phyloP scores from a whole-genome alignment of 78 protist species.

The Dictyostelium purpureum region DNA sequence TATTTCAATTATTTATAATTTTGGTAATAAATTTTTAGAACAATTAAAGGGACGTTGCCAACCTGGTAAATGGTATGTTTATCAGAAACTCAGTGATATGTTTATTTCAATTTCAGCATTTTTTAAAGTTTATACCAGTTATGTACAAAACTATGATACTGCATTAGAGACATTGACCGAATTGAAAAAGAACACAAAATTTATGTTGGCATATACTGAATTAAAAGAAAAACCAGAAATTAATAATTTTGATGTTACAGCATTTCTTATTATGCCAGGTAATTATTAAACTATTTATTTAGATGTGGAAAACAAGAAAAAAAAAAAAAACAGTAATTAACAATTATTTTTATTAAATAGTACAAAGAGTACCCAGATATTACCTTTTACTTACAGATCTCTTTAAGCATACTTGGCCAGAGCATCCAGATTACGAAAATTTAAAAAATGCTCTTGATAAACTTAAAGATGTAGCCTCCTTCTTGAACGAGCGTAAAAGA shows the following conservation, averaged over 20 bases:
- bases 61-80: constrained; percentile 14
- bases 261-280: constrained; percentile 79
- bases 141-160: constrained; percentile 50
- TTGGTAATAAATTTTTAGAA: constrained; percentile 41
- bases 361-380: constrained; percentile 83
- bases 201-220: background rate
- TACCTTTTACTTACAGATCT: constrained; percentile 59
- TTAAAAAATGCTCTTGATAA: constrained; percentile 44
- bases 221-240: background rate
- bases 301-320: too few species aligned
- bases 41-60: background rate
- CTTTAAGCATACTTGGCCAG: constrained; percentile 62
- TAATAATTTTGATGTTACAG: constrained; percentile 4
- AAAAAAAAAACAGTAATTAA: too few species aligned
- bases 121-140: constrained; percentile 59
- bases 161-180: constrained; percentile 32
- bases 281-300: too few species aligned
- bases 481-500: constrained; percentile 70
- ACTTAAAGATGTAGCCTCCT: constrained; percentile 50
- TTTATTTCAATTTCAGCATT: constrained; percentile 48
- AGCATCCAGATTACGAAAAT: constrained; percentile 67
- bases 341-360: too few species aligned
- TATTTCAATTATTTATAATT: constrained; percentile 52
- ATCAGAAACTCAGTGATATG: constrained; percentile 20
- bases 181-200: constrained; percentile 34